A percentile compares a stretch with the other conserved stretches of the same genome.
Conservation (phyloP, 2,329 filamentous ascomycete species). For the Aschersonia sp. region DNA sequence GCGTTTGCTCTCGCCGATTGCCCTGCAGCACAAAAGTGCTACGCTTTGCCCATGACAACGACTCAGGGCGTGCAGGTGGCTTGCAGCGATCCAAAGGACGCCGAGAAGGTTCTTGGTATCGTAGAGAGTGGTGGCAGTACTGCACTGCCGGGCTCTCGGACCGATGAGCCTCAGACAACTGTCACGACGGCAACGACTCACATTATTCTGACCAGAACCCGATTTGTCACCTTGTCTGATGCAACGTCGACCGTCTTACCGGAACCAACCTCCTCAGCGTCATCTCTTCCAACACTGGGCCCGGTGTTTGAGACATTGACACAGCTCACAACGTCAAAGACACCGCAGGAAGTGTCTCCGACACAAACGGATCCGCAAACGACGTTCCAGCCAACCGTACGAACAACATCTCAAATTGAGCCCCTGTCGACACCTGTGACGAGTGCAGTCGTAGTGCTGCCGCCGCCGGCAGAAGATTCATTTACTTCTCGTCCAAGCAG, state of each 20-base stretch:
- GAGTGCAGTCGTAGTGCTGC: too few relatives aligned
- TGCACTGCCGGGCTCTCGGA: not conserved
- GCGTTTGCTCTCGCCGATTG: conserved; percentile 26
- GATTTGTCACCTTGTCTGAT: not conserved
- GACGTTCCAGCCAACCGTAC: not conserved
- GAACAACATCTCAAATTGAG: not conserved
- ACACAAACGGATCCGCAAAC: not conserved
- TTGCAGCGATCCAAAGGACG: conserved; percentile 27
- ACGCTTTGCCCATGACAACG: conserved; percentile 37
- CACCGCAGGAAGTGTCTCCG: not conserved
- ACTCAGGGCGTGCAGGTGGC: conserved; percentile 31
- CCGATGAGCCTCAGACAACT: conserved; percentile 1
- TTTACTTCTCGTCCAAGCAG: conserved; percentile 1
- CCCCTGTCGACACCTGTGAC: too few relatives aligned
- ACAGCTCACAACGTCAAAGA: not conserved
- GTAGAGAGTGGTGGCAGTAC: conserved; percentile 3
- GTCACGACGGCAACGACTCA: not conserved
- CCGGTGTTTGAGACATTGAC: not conserved
- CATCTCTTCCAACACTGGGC: not conserved
- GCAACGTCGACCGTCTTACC: not conserved
- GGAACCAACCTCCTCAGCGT: not conserved
- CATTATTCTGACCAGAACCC: conserved; percentile 1
- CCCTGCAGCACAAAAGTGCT: conserved; percentile 25
- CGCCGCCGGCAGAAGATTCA: not conserved
- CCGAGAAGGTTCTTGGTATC: conserved; percentile 26